Evolutionary conservation across 73 alveolate genomes (phyloP), one percentile per base, ranked within the genome.

Genomic region (Durusdinium trenchii): DNA sequence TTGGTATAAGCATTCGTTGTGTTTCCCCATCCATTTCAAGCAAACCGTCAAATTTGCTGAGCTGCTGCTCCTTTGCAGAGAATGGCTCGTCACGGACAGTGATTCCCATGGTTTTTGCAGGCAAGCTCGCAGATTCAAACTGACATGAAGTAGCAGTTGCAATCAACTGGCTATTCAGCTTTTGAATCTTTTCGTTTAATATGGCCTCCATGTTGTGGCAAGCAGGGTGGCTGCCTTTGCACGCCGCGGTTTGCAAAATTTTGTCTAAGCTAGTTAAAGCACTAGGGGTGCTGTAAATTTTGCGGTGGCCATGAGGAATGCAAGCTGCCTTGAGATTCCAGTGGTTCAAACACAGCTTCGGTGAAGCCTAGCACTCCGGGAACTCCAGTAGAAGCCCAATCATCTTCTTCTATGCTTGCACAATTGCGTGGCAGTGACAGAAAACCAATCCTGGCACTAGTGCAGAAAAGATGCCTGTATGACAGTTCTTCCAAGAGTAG

Each of bases 21-120:
- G 95, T 86, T 20, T 6, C 61, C 6, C 95, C 95, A 42, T 86
- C 95, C 6, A 42, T 10, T 86, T 86, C 95, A 30, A 86, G 35
- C 7, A 36, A 42, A 9, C 95, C 95, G 47, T 86, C 82, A 6
- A 86, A 54, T 42, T 43, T 60, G 57, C 61, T 6, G 16, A 57
- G 95, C 61, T 38, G 46, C 23, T 69, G 82, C 50, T 69, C 51
- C 50, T 35, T 35, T 20, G 47, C 82, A n/a, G 82, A 69, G 38
- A 69, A 69, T 4, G 82, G 82, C 50, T n/a, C 82, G 5, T 20
- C 51, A 3, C 82, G 82, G 6, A 69, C 51, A n/a, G 51, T 35
- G 50, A 69, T n/a, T 35, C 50, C 82, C 14, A 69, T 2, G 6
- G 47, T 26, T 69, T 69, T 20, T n/a, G 35, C 82, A 32, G 20